These are phyloP conservation scores for Candida coleopterorum DNA, from an alignment of 805 yeast species.

Conservation along the genomic window DNA sequence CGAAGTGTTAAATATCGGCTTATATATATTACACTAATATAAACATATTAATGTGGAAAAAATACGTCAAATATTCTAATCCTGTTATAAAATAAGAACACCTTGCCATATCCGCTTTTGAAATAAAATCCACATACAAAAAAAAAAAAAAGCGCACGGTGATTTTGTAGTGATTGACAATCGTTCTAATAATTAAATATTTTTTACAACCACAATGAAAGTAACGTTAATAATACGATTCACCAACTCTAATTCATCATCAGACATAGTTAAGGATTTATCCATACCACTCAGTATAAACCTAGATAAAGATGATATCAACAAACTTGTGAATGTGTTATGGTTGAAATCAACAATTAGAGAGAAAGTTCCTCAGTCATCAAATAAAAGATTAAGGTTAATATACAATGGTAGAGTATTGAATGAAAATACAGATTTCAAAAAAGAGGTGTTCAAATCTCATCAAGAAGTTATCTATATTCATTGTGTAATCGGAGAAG, in stretches of 20 bases:
- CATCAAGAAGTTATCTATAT: constrained; percentile 46
- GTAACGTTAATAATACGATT: constrained; percentile 24
- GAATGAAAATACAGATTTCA: constrained; percentile 51
- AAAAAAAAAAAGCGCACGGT: too few relatives aligned
- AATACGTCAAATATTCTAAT: too few relatives aligned
- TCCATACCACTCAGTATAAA: constrained; percentile 25
- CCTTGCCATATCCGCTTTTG: too few relatives aligned
- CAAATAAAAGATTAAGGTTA: constrained; percentile 52
- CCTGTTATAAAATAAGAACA: too few relatives aligned
- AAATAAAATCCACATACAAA: too few relatives aligned
- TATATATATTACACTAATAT: too few relatives aligned
- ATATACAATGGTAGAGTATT: constrained; percentile 68
- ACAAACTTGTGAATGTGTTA: constrained; percentile 23
- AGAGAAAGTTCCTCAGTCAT: constrained; percentile 13
- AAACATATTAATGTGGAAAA: too few relatives aligned
- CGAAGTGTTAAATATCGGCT: too few relatives aligned
- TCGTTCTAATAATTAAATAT: too few relatives aligned
- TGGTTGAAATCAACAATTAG: constrained; percentile 32
- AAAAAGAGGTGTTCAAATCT: constrained; percentile 43
- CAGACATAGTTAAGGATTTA: constrained; percentile 21
- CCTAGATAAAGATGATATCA: constrained; percentile 27
- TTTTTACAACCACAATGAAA: constrained; percentile 23
- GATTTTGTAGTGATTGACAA: too few relatives aligned
- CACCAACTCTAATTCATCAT: constrained; percentile 21
- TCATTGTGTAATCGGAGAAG: constrained; percentile 77